Evolutionary conservation across 192 early-diverging fungal species (phyloP).

Genomic region (Geranomyces michiganensis): DNA sequence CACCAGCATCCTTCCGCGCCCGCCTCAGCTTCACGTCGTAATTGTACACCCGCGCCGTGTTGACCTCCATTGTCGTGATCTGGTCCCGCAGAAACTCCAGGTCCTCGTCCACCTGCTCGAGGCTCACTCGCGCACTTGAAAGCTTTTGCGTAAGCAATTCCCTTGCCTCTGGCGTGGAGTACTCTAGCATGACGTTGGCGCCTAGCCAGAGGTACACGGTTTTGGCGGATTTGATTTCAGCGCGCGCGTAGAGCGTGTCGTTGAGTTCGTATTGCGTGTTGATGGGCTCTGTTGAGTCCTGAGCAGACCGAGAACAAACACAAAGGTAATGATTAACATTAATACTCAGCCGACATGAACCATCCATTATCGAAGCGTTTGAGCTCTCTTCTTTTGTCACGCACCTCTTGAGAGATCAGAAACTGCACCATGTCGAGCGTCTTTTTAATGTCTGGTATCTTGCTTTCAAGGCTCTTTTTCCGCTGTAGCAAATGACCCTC

Average conservation of each 20-base stretch:
- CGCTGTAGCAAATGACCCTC: conserved; percentile 87
- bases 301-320: background rate
- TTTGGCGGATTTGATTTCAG: conserved; percentile 67
- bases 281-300: conserved; percentile 68
- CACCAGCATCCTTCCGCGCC: conserved; percentile 24
- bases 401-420: conserved; percentile 54
- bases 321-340: too few species aligned
- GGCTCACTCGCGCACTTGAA: conserved; percentile 66
- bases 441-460: conserved; percentile 97
- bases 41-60: conserved; percentile 94
- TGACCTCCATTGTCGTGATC: conserved; percentile 98
- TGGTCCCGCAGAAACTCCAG: conserved; percentile 92
- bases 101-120: conserved; percentile 84
- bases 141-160: conserved; percentile 79
- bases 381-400: background rate
- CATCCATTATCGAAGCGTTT: too few species aligned
- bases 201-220: conserved; percentile 95
- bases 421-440: conserved; percentile 86
- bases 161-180: conserved; percentile 83
- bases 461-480: conserved; percentile 79
- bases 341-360: too few species aligned
- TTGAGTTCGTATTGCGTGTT: conserved; percentile 90
- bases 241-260: conserved; percentile 90
- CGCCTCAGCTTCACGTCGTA: conserved; percentile 79
- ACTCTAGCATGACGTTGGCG: conserved; percentile 98